Evolutionary conservation across 257 asterid genomes (phyloP), one percentile per base, ranked within the genome.

Genomic region (Lycium barbarum): DNA sequence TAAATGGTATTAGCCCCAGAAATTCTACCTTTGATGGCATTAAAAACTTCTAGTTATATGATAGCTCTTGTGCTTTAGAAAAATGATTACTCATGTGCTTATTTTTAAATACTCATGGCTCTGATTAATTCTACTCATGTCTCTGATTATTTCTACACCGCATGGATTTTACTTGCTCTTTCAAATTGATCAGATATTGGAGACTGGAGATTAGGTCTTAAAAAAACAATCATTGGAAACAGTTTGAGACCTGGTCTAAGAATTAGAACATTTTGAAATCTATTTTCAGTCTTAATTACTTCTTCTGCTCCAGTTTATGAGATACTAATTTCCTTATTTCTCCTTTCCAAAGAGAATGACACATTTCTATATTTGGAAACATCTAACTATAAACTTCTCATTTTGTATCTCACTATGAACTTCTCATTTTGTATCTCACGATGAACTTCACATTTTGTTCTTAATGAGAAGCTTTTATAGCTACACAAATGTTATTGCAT

Each of bases 1-100:
- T 92, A 63, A 94, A 91, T 84, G 98, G 97, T 91, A 90, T 51
- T 85, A 61, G 6, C 49, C 14, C 7, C 2, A 68, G 47, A 61
- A 40, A 51, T 58, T 68, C 61, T 63, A 45, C 38, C 36, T 71
- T 67, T 33, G 68, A 2, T 40, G n/a, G 59, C 45, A 70, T 36
- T 49, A 54, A 38, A 18, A 65, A 11, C 76, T 53, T 6, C 49
- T 65, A 65, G 43, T 65, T 66, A 66, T 66, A 12, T 66, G 10
- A 53, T 17, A 13, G 7, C 81, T 49, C 62, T 49, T 22, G 45
- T 2, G 20, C 5, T 49, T 74, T 12, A 47, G 45, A 49, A 49
- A 47, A 26, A 74, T 47, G 22, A 26, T 76, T 18, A 53, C 13
- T 17, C 82, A 6, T 76, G 82, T 53, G 62, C 53, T 33, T 53